Percentiles rank a stretch among this genome's conserved stretches.
Conservation (phyloP, 116 monocot genomes). For the Trichopus zeylanicus region DNA sequence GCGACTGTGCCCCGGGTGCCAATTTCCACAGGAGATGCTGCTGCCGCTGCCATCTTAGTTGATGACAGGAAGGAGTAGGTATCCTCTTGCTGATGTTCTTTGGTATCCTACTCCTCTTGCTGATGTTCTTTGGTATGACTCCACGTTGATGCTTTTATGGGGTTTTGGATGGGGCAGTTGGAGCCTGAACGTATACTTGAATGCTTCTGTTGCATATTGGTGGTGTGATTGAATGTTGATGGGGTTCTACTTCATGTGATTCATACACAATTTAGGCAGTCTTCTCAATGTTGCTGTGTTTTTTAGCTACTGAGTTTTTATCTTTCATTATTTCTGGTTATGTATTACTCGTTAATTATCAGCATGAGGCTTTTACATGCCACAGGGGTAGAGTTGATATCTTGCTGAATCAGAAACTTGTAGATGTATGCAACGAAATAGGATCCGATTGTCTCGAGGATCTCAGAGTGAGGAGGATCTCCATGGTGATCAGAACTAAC, state of each 20-base stretch:
- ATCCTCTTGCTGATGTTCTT: too few species aligned
- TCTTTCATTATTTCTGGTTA: too few species aligned
- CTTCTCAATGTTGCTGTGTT: not conserved
- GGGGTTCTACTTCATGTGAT: constrained; percentile 1
- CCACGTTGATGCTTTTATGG: not conserved
- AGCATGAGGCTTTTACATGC: too few species aligned
- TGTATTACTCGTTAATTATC: too few species aligned
- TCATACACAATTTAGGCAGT: not conserved
- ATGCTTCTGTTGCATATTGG: constrained; percentile 5
- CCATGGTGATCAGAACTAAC: too few species aligned
- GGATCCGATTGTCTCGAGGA: too few species aligned
- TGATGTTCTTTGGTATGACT: not conserved
- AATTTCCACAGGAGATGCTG: constrained; percentile 7
- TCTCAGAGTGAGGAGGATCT: too few species aligned
- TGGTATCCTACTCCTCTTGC: too few species aligned
- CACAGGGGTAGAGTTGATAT: too few species aligned
- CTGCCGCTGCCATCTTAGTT: not conserved
- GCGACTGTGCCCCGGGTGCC: constrained; percentile 10
- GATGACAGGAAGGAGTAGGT: too few species aligned
- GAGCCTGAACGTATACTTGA: constrained; percentile 11
- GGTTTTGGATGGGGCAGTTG: constrained; percentile 5
- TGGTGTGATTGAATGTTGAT: constrained; percentile 5
- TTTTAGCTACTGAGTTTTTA: not conserved
- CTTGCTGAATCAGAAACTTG: too few species aligned
- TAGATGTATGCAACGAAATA: too few species aligned